These are phyloP conservation scores for Daucus carota DNA, from an alignment of 129 eudicot species.

Conservation along the genomic window DNA sequence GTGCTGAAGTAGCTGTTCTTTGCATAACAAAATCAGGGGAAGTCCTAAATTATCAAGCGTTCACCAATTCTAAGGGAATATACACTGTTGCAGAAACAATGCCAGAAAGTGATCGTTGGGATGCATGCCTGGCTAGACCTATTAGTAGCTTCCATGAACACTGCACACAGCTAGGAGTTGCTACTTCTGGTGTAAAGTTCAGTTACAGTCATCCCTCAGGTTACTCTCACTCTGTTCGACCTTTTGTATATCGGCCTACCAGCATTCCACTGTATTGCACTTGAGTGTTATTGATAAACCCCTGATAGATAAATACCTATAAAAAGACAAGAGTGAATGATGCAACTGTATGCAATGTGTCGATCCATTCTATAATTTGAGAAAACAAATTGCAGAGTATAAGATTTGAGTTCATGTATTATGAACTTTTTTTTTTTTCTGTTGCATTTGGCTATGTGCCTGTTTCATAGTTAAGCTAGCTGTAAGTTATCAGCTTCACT, in stretches of 20 bases:
- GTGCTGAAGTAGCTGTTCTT: conserved; percentile 99
- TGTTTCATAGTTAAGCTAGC: background rate
- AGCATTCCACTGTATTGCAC: conserved; percentile 62
- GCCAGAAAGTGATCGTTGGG: conserved; percentile 97
- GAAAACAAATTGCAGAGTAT: background rate
- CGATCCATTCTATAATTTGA: background rate
- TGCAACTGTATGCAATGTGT: background rate
- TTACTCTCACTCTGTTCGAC: conserved; percentile 64
- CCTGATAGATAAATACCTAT: background rate
- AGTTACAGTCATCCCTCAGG: conserved; percentile 68
- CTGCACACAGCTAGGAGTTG: conserved; percentile 72
- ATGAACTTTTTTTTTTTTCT: background rate
- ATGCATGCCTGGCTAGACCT: conserved; percentile 87
- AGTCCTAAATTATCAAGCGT: conserved; percentile 87
- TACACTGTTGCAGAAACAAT: conserved; percentile 95
- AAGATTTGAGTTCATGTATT: background rate
- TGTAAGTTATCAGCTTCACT: background rate
- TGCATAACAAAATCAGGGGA: conserved; percentile 97
- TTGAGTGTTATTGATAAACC: conserved; percentile 23
- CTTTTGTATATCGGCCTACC: conserved; percentile 70
- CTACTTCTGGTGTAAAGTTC: conserved; percentile 78
- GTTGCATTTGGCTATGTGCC: background rate
- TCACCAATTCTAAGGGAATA: conserved; percentile 77
- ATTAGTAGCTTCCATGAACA: conserved; percentile 91
- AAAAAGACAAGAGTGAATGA: background rate